Conservation (phyloP, 2,329 filamentous ascomycete genomes). For the Aphanoascus verrucosus region DNA sequence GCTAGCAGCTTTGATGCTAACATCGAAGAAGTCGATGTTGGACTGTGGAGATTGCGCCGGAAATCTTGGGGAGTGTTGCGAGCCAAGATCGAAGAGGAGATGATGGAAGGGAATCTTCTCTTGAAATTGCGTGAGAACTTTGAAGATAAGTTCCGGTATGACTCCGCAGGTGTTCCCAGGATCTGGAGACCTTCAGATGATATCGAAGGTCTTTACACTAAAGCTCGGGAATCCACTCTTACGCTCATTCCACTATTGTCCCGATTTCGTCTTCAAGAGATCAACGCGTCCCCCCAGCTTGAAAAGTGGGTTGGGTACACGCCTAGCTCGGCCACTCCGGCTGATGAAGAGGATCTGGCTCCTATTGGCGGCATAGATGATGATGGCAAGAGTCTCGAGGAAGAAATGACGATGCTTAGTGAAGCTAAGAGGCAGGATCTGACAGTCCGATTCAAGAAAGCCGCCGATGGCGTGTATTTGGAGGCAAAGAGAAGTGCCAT, state of each 20-base stretch:
- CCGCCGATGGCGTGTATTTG: constrained; percentile 92
- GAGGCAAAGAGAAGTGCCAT: constrained; percentile 96
- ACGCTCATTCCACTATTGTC: constrained; percentile 81
- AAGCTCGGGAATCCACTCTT: constrained; percentile 82
- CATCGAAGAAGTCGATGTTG: constrained; percentile 79
- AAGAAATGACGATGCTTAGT: constrained; percentile 90
- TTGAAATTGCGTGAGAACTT: constrained; percentile 96
- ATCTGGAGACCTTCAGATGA: constrained; percentile 97
- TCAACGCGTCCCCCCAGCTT: constrained; percentile 68
- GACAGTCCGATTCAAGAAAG: constrained; percentile 93
- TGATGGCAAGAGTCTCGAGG: constrained; percentile 84
- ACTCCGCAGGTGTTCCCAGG: constrained; percentile 83
- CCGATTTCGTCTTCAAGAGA: constrained; percentile 66
- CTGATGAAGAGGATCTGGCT: constrained; percentile 78
- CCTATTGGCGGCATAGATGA: constrained; percentile 92
- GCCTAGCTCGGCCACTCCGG: constrained; percentile 60
- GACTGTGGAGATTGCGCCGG: constrained; percentile 79
- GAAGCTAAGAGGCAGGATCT: constrained; percentile 86
- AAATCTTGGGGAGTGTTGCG: constrained; percentile 91
- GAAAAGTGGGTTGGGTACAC: constrained; percentile 71
- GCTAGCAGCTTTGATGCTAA: constrained; percentile 91
- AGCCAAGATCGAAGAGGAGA: constrained; percentile 88
- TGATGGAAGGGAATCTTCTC: constrained; percentile 93
- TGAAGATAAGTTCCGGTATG: constrained; percentile 97
- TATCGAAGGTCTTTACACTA: constrained; percentile 90